A percentile compares a stretch with the other conserved stretches of the same genome.
These are phyloP conservation scores for Suhomyces bokatorum DNA, from an alignment of 1,139 yeast species.

Conservation along the genomic window DNA sequence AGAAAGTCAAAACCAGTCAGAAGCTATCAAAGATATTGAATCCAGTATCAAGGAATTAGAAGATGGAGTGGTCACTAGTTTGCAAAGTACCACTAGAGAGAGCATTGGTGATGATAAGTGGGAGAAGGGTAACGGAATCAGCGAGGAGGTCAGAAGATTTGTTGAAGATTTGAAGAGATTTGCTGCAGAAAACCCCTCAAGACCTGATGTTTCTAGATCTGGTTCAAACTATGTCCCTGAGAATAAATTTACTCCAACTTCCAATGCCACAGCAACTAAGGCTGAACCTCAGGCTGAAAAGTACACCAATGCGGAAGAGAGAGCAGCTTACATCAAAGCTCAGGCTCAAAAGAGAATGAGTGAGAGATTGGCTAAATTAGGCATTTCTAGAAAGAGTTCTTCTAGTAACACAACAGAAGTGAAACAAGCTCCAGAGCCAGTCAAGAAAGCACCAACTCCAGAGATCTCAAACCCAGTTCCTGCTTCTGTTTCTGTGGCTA, in stretches of 20 bases:
- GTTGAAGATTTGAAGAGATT: slow-evolving; percentile 52
- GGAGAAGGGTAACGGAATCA: slow-evolving; percentile 84
- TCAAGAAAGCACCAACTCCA: not conserved
- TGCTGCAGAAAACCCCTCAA: not conserved
- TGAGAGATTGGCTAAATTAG: slow-evolving; percentile 83
- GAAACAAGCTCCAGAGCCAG: not conserved
- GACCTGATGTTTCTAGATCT: not conserved
- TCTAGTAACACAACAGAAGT: slow-evolving; percentile 1
- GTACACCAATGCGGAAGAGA: slow-evolving; percentile 55
- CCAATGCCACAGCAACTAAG: slow-evolving; percentile 13
- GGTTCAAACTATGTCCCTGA: not conserved
- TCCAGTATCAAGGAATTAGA: slow-evolving; percentile 71
- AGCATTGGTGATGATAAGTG: slow-evolving; percentile 69
- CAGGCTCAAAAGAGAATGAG: slow-evolving; percentile 90
- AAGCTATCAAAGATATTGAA: slow-evolving; percentile 70
- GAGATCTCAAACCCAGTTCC: not conserved
- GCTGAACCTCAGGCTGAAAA: slow-evolving; percentile 11
- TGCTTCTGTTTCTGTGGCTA: not conserved
- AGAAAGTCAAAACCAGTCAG: slow-evolving; percentile 57
- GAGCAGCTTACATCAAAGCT: slow-evolving; percentile 83
- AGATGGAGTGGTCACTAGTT: slow-evolving; percentile 52
- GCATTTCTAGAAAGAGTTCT: slow-evolving; percentile 51
- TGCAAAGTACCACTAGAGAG: slow-evolving; percentile 45
- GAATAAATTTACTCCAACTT: not conserved
- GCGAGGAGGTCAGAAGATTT: slow-evolving; percentile 60